Percentiles rank a stretch among this genome's conserved stretches.
Conservation (phyloP, 2,329 filamentous ascomycete species). For the Leptographium radiaticola region DNA sequence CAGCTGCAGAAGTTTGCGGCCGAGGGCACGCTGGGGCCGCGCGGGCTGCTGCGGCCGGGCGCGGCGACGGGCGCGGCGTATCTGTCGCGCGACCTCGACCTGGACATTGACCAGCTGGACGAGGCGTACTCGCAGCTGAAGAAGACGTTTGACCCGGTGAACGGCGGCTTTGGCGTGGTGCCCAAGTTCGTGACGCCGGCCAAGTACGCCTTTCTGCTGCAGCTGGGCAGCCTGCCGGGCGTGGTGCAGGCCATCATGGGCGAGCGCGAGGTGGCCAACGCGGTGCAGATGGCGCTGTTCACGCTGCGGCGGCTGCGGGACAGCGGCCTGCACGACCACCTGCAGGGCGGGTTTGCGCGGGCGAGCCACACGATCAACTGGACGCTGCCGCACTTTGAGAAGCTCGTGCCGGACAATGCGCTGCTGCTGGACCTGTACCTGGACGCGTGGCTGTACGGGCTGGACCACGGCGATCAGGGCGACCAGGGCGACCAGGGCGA, state of each 20-base stretch:
- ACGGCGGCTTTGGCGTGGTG: slow-evolving; percentile 67
- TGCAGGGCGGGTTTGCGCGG: slow-evolving; percentile 46
- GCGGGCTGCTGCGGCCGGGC: slow-evolving; percentile 15
- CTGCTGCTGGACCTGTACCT: slow-evolving; percentile 74
- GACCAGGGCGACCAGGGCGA: slow-evolving; percentile 25
- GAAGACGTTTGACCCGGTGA: slow-evolving; percentile 62
- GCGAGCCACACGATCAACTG: slow-evolving; percentile 88
- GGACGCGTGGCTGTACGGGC: slow-evolving; percentile 61
- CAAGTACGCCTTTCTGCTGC: slow-evolving; percentile 71
- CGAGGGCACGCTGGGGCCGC: slow-evolving; percentile 59
- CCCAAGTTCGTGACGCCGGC: slow-evolving; percentile 87
- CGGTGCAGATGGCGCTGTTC: slow-evolving; percentile 64
- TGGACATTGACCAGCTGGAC: slow-evolving; percentile 84
- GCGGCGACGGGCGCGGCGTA: slow-evolving; percentile 16
- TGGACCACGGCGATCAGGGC: slow-evolving; percentile 3
- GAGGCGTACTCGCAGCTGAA: slow-evolving; percentile 76
- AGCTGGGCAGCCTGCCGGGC: slow-evolving; percentile 55
- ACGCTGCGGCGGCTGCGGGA: slow-evolving; percentile 63
- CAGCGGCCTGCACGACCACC: slow-evolving; percentile 41
- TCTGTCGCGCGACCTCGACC: slow-evolving; percentile 40
- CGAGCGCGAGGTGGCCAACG: slow-evolving; percentile 62
- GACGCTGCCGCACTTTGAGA: slow-evolving; percentile 93
- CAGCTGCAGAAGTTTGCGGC: slow-evolving; percentile 80
- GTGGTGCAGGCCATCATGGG: slow-evolving; percentile 83
- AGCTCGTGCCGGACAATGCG: slow-evolving; percentile 88